A percentile compares a stretch with the other conserved stretches of the same genome.
Conservation (phyloP, 305 asterid genomes). For the Fraxinus paxiana region DNA sequence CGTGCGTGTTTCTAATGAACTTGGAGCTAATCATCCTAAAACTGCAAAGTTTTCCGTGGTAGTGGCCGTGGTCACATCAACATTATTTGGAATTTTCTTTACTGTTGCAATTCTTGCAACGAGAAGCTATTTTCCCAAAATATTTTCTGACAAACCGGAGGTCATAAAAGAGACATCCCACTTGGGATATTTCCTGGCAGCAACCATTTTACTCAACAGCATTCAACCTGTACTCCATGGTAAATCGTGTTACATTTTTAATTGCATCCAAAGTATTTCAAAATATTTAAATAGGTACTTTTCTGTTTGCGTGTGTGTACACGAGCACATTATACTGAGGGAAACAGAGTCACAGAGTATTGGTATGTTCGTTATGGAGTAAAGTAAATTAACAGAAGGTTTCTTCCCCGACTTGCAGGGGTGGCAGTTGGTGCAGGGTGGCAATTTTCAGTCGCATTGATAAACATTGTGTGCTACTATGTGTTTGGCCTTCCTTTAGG, state of each 20-base stretch:
- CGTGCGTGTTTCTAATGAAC: slow-evolving; percentile 71
- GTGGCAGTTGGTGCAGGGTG: slow-evolving; percentile 85
- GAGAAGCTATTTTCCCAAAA: slow-evolving; percentile 37
- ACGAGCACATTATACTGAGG: neutral
- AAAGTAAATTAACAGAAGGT: neutral
- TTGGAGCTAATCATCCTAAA: slow-evolving; percentile 64
- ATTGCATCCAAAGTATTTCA: neutral
- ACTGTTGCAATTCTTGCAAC: slow-evolving; percentile 42
- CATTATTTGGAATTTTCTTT: slow-evolving; percentile 49
- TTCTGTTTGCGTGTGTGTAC: neutral
- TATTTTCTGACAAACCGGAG: slow-evolving; percentile 46
- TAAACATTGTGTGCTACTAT: slow-evolving; percentile 53
- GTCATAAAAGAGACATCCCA: slow-evolving; percentile 61
- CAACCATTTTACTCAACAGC: slow-evolving; percentile 66
- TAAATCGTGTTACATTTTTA: slow-evolving; percentile 13
- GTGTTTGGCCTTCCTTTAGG: slow-evolving; percentile 64
- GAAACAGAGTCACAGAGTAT: neutral
- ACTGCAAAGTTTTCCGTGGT: slow-evolving; percentile 66
- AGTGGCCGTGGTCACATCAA: slow-evolving; percentile 49
- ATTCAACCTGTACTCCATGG: slow-evolving; percentile 80
- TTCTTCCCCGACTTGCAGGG: slow-evolving; percentile 35
- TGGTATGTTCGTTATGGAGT: neutral
- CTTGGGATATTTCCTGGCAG: slow-evolving; percentile 61
- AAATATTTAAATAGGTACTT: neutral
- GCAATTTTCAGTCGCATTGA: slow-evolving; percentile 55